phyloP scores from a whole-genome alignment of 345 rosid species.

The Hypericum androsaemum region DNA sequence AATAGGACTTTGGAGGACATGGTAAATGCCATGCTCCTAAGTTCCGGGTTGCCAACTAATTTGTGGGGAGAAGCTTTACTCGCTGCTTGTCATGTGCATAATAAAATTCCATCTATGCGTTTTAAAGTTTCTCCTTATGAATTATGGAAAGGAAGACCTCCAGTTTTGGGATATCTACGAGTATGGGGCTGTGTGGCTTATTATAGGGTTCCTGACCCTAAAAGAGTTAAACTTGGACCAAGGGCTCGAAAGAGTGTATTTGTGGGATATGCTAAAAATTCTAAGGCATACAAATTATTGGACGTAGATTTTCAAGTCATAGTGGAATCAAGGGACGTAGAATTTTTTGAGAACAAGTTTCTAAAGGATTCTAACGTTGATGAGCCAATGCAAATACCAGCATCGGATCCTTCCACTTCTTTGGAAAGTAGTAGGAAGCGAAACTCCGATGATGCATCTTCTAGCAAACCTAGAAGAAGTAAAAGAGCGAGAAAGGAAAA shows the following conservation, averaged over 20 bases:
- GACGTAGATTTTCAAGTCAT: conserved; percentile 5
- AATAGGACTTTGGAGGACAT: not conserved
- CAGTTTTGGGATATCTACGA: conserved; percentile 1
- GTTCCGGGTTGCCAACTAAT: not conserved
- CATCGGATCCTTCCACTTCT: too few relatives aligned
- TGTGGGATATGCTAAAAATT: conserved; percentile 5
- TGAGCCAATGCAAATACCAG: too few relatives aligned
- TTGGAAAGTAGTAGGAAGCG: not conserved
- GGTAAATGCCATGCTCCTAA: conserved; percentile 5
- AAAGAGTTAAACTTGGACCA: conserved; percentile 2
- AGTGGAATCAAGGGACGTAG: conserved; percentile 5
- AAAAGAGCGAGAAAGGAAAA: not conserved
- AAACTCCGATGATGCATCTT: not conserved
- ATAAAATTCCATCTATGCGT: not conserved
- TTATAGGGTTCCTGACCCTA: not conserved
- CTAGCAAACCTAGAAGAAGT: too few relatives aligned
- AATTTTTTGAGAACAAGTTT: conserved; percentile 7
- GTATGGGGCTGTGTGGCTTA: conserved; percentile 2
- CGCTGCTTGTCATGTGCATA: conserved; percentile 2
- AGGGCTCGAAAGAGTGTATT: not conserved
- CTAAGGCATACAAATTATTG: not conserved
- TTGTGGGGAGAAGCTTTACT: conserved; percentile 8
- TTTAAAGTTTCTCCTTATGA: conserved; percentile 3
- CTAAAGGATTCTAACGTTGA: not conserved
- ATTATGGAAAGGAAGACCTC: not conserved